Evolutionary conservation across 768 basidiomycete species (phyloP).

Genomic region (Fistulinella prunicolor): DNA sequence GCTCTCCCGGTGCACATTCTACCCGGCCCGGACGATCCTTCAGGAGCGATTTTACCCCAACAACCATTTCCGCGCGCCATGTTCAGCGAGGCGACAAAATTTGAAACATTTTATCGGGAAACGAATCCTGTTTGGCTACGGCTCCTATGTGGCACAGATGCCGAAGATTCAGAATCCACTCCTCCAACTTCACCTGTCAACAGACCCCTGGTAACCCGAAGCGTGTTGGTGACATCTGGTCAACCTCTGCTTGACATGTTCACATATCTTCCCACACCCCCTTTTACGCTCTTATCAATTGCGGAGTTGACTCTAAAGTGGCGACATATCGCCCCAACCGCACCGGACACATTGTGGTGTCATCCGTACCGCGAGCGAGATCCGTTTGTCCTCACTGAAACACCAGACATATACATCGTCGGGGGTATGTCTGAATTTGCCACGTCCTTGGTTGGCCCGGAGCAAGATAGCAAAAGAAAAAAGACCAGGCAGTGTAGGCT

Average conservation of each 20-base stretch:
- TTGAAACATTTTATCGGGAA: conserved; percentile 67
- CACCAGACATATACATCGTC: conserved; percentile 89
- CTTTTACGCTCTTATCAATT: conserved; percentile 69
- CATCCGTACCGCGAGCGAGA: conserved; percentile 87
- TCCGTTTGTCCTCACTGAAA: conserved; percentile 83
- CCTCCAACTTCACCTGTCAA: conserved; percentile 1
- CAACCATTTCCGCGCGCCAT: conserved; percentile 90
- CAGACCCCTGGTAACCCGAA: conserved; percentile 39
- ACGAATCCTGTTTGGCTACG: conserved; percentile 90
- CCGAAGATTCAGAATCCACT: conserved; percentile 20
- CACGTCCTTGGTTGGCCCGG: conserved; percentile 58
- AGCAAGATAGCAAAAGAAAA: conserved; percentile 30
- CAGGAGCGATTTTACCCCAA: conserved; percentile 88
- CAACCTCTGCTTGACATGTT: conserved; percentile 94
- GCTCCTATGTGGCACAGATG: conserved; percentile 45
- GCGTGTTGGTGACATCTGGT: conserved; percentile 82
- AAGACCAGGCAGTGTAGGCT: conserved; percentile 54
- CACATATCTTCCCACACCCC: conserved; percentile 80
- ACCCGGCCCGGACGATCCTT: conserved; percentile 85
- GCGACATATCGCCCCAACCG: conserved; percentile 98
- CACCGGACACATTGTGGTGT: conserved; percentile 98
- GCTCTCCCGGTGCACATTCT: conserved; percentile 84
- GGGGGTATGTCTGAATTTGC: conserved; percentile 86
- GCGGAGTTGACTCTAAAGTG: conserved; percentile 81
- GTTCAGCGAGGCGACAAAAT: conserved; percentile 63